These are phyloP conservation scores for Amaranthus hypochondriacus DNA, from an alignment of 148 eudicot genomes.

Conservation along the genomic window DNA sequence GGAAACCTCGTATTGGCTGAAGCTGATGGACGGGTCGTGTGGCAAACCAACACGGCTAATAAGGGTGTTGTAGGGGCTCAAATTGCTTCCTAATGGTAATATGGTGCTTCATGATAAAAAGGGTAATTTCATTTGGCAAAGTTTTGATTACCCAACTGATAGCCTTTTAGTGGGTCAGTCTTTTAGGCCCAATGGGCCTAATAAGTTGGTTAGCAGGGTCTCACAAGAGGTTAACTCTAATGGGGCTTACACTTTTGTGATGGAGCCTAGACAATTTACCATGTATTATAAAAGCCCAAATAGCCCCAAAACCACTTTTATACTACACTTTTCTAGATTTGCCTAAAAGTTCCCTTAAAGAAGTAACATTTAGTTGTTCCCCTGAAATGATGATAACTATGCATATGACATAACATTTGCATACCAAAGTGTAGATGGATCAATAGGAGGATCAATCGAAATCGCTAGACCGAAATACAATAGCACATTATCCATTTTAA, in stretches of 20 bases:
- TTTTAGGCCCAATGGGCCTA: slow-evolving; percentile 17
- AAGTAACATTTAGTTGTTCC: slow-evolving; percentile 24
- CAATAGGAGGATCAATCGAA: slow-evolving; percentile 1
- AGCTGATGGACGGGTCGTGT: slow-evolving; percentile 28
- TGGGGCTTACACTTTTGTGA: slow-evolving; percentile 28
- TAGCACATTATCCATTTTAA: slow-evolving; percentile 39
- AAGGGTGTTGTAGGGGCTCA: slow-evolving; percentile 34
- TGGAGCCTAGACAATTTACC: slow-evolving; percentile 24
- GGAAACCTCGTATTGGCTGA: slow-evolving; percentile 34
- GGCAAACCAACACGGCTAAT: slow-evolving; percentile 30
- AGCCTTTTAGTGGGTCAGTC: slow-evolving; percentile 37
- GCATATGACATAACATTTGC: slow-evolving; percentile 27
- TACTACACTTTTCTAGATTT: slow-evolving; percentile 20
- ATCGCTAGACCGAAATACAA: slow-evolving; percentile 37
- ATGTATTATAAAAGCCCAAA: slow-evolving; percentile 32
- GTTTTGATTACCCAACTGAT: slow-evolving; percentile 37
- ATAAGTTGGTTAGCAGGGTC: slow-evolving; percentile 26
- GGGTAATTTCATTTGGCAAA: slow-evolving; percentile 33
- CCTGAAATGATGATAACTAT: slow-evolving; percentile 17
- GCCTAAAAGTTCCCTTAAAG: slow-evolving; percentile 4
- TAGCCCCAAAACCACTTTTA: slow-evolving; percentile 23
- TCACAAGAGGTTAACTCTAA: slow-evolving; percentile 17
- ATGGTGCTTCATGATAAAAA: slow-evolving; percentile 34
- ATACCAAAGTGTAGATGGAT: slow-evolving; percentile 17
- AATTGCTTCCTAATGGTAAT: slow-evolving; percentile 33